phyloP scores from a whole-genome alignment of 2,329 filamentous ascomycete genomes.

The Chaetoscypha palmicola region DNA sequence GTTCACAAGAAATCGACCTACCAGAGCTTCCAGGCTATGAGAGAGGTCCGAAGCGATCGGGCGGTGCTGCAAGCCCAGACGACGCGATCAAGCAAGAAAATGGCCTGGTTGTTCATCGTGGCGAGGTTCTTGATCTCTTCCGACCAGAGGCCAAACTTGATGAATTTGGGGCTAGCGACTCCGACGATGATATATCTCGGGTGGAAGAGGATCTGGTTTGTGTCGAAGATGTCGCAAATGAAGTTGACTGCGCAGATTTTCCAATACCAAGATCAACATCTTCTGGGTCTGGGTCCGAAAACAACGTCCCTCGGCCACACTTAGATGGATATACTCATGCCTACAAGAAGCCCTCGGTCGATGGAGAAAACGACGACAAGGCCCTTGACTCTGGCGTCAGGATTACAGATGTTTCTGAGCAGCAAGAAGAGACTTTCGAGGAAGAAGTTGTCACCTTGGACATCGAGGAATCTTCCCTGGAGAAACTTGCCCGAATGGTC shows the following conservation, averaged over 20 bases:
- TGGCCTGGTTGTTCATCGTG: conserved; percentile 28
- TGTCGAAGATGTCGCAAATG: background rate
- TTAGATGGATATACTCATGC: background rate
- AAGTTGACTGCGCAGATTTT: background rate
- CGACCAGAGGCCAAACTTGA: conserved; percentile 7
- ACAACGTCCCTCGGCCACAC: background rate
- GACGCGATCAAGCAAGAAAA: conserved; percentile 27
- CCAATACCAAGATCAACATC: background rate
- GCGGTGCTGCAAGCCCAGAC: conserved; percentile 10
- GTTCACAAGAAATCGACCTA: conserved; percentile 21
- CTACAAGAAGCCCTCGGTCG: background rate
- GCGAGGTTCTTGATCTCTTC: conserved; percentile 30
- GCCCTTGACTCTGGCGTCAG: background rate
- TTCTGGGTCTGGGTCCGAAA: background rate
- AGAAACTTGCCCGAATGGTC: conserved; percentile 15
- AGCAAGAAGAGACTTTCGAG: conserved; percentile 3
- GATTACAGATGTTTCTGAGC: too few species aligned
- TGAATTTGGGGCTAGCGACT: background rate
- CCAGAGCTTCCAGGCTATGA: background rate
- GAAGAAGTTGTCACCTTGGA: conserved; percentile 13
- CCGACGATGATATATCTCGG: background rate
- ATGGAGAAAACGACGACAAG: background rate
- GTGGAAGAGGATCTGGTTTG: background rate
- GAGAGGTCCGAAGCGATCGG: conserved; percentile 8
- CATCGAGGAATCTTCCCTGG: conserved; percentile 14